Conservation (phyloP, 148 eudicot genomes). For the Fagopyrum esculentum region DNA sequence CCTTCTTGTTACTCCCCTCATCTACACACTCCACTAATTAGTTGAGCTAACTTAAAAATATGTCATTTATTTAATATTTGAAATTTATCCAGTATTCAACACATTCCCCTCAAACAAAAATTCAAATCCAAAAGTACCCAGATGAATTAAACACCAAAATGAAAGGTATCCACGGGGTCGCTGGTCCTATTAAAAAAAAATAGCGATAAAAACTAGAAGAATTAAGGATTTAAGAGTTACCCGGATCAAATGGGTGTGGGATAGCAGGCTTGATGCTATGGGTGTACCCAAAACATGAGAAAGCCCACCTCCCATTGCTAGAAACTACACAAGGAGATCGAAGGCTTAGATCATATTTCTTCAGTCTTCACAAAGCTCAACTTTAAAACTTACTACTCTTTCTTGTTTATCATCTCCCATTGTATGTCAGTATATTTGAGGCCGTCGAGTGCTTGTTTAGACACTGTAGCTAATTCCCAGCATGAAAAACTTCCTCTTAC, state of each 20-base stretch:
- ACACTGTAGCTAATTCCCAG: too few relatives aligned
- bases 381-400: slow-evolving; percentile 1
- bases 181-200: background rate
- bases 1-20: too few relatives aligned
- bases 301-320: slow-evolving; percentile 62
- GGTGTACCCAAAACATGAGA: slow-evolving; percentile 54
- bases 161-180: too few relatives aligned
- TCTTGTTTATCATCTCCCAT: slow-evolving; percentile 2
- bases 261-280: slow-evolving; percentile 37
- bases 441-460: slow-evolving; percentile 9
- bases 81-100: slow-evolving; percentile 29
- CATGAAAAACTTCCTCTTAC: too few relatives aligned
- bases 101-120: slow-evolving; percentile 16
- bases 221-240: background rate
- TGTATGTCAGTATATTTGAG: background rate
- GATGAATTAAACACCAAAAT: slow-evolving; percentile 2
- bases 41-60: slow-evolving; percentile 46
- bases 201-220: background rate
- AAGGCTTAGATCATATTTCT: slow-evolving; percentile 11
- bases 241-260: slow-evolving; percentile 16
- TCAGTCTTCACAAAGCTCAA: background rate
- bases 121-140: background rate
- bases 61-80: slow-evolving; percentile 19
- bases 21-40: slow-evolving; percentile 37
- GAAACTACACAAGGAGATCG: slow-evolving; percentile 13